Conservation (phyloP, 2,329 filamentous ascomycete species). For the Gliomastix tumulicola region DNA sequence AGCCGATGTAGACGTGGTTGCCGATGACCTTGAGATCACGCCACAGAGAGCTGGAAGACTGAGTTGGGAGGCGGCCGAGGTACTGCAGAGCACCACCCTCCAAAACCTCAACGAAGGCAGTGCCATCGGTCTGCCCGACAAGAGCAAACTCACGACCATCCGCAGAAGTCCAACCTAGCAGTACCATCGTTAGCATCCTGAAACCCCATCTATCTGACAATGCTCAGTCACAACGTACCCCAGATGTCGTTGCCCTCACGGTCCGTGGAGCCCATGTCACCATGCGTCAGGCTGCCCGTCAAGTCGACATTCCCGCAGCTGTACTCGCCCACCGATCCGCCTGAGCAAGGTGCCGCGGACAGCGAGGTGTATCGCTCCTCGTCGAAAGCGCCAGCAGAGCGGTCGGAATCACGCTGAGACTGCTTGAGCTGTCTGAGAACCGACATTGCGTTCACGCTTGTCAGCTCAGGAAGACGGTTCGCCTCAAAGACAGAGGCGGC, state of each 20-base stretch:
- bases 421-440: slow-evolving; percentile 5
- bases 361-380: slow-evolving; percentile 7
- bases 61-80: slow-evolving; percentile 36
- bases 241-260: slow-evolving; percentile 28
- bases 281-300: slow-evolving; percentile 27
- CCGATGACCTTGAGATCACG: slow-evolving; percentile 33
- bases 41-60: slow-evolving; percentile 26
- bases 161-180: slow-evolving; percentile 38
- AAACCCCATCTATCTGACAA: too few relatives aligned
- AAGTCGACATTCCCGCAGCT: slow-evolving; percentile 28
- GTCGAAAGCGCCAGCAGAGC: slow-evolving; percentile 9
- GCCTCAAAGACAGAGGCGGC: too few relatives aligned
- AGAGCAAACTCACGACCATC: slow-evolving; percentile 42
- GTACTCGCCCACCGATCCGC: slow-evolving; percentile 25
- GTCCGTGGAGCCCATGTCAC: slow-evolving; percentile 25
- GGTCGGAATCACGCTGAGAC: slow-evolving; percentile 3
- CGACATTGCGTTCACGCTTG: not conserved
- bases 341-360: slow-evolving; percentile 12
- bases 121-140: slow-evolving; percentile 40
- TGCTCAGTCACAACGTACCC: too few relatives aligned
- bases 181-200: too few relatives aligned
- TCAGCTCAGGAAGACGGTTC: slow-evolving; percentile 1
- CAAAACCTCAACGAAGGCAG: slow-evolving; percentile 40
- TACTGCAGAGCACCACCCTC: slow-evolving; percentile 35
- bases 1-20: slow-evolving; percentile 27